These are phyloP conservation scores for Filosporella fistucella DNA, from an alignment of 495 filamentous ascomycete genomes.

Conservation along the genomic window DNA sequence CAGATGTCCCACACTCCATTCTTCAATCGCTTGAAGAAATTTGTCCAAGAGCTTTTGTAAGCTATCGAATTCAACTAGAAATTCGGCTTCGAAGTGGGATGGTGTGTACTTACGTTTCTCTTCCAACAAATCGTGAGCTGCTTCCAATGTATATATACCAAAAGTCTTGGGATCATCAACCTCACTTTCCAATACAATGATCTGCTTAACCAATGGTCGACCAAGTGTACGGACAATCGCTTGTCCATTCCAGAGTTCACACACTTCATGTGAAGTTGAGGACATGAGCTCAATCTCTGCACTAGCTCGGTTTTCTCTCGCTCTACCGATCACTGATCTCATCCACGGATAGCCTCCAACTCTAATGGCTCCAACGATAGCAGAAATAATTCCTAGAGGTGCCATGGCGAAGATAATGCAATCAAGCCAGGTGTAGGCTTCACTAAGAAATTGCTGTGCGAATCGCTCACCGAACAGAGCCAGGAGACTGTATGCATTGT, in stretches of 20 bases:
- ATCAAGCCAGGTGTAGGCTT: slow-evolving; percentile 42
- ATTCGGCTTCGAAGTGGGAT: too few relatives aligned
- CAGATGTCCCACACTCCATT: too few relatives aligned
- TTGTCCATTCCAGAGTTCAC: slow-evolving; percentile 30
- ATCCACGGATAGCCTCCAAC: slow-evolving; percentile 48
- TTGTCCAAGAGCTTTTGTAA: too few relatives aligned
- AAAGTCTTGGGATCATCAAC: too few relatives aligned
- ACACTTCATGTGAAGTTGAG: slow-evolving; percentile 28
- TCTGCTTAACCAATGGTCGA: neutral
- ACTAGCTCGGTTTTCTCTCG: slow-evolving; percentile 8
- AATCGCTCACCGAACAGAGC: slow-evolving; percentile 52
- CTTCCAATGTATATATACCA: neutral
- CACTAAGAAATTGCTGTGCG: slow-evolving; percentile 54
- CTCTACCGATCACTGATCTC: slow-evolving; percentile 44
- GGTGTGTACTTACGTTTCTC: too few relatives aligned
- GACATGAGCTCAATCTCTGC: slow-evolving; percentile 32
- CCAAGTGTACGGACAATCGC: slow-evolving; percentile 28
- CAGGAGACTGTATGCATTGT: slow-evolving; percentile 41
- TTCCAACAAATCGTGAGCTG: too few relatives aligned
- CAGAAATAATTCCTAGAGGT: slow-evolving; percentile 51
- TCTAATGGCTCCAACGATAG: slow-evolving; percentile 47
- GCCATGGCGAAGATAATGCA: slow-evolving; percentile 50
- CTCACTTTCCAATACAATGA: neutral
- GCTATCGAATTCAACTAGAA: too few relatives aligned
- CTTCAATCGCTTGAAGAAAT: too few relatives aligned